Evolutionary conservation across 2,329 filamentous ascomycete species (phyloP).

Genomic region (Nemania diffusa): DNA sequence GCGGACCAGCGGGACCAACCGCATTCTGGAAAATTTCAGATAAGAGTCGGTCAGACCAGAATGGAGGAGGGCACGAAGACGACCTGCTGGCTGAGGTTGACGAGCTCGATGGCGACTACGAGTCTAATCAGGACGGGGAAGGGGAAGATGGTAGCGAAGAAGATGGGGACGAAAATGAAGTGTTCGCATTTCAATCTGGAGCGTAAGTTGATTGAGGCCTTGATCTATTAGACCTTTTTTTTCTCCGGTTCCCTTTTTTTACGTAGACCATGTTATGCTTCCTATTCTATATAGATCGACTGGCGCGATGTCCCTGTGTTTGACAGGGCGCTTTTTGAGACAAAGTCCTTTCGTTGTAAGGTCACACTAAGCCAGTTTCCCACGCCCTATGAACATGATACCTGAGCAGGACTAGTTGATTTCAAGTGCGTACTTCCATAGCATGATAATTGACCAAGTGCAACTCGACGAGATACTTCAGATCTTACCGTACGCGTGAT

Average conservation of each 20-base stretch:
- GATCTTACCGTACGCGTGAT: neutral
- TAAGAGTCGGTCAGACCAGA: slow-evolving; percentile 35
- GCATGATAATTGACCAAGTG: neutral
- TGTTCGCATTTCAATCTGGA: neutral
- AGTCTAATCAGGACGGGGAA: slow-evolving; percentile 2
- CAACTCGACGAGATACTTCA: neutral
- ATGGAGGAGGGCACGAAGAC: neutral
- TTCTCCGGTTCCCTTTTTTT: neutral
- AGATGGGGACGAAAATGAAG: neutral
- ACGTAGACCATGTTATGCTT: neutral
- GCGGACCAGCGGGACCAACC: slow-evolving; percentile 78
- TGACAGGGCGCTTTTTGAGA: neutral
- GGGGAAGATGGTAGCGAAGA: neutral
- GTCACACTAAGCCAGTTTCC: neutral
- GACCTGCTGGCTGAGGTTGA: slow-evolving; percentile 21
- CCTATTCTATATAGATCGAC: neutral
- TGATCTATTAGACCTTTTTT: neutral
- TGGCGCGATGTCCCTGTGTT: neutral
- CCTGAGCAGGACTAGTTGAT: neutral
- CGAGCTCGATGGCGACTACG: slow-evolving; percentile 16
- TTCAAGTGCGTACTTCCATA: slow-evolving; percentile 1
- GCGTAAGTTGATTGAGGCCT: slow-evolving; percentile 9
- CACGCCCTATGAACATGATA: neutral
- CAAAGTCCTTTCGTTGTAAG: neutral
- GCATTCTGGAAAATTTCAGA: slow-evolving; percentile 81